phyloP scores from a whole-genome alignment of 768 basidiomycete genomes.

The Pulveroboletus ravenelii region DNA sequence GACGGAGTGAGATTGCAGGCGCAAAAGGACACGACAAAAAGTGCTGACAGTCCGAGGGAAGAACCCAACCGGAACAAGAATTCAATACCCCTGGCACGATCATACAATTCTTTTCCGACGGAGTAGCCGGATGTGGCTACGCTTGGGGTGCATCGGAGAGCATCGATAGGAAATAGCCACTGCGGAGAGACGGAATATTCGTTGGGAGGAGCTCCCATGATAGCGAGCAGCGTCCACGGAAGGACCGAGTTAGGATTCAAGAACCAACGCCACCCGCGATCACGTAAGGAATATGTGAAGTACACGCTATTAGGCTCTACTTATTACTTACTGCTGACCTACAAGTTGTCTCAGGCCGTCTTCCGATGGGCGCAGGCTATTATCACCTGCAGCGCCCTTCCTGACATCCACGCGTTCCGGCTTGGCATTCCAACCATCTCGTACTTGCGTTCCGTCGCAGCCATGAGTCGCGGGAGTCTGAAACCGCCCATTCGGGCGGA shows the following conservation, averaged over 20 bases:
- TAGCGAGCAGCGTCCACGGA: slow-evolving; percentile 1
- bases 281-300: slow-evolving; percentile 19
- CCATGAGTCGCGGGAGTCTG: slow-evolving; percentile 1
- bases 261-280: slow-evolving; percentile 24
- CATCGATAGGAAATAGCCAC: slow-evolving; percentile 67
- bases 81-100: slow-evolving; percentile 77
- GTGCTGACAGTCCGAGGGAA: slow-evolving; percentile 67
- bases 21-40: slow-evolving; percentile 4
- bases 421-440: slow-evolving; percentile 1
- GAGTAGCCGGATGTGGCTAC: slow-evolving; percentile 40
- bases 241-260: background rate
- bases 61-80: slow-evolving; percentile 81
- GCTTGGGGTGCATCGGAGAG: slow-evolving; percentile 58
- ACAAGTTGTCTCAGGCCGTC: background rate
- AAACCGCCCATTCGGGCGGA: slow-evolving; percentile 19
- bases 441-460: slow-evolving; percentile 1
- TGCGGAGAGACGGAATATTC: slow-evolving; percentile 40
- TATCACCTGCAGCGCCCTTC: background rate
- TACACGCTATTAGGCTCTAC: background rate
- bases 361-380: background rate
- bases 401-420: background rate
- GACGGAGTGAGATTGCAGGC: slow-evolving; percentile 10
- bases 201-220: slow-evolving; percentile 22
- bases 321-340: slow-evolving; percentile 17
- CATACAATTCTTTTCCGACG: slow-evolving; percentile 67